These are phyloP conservation scores for Tardiomyces blankii DNA, from an alignment of 1,139 yeast genomes.

Conservation along the genomic window DNA sequence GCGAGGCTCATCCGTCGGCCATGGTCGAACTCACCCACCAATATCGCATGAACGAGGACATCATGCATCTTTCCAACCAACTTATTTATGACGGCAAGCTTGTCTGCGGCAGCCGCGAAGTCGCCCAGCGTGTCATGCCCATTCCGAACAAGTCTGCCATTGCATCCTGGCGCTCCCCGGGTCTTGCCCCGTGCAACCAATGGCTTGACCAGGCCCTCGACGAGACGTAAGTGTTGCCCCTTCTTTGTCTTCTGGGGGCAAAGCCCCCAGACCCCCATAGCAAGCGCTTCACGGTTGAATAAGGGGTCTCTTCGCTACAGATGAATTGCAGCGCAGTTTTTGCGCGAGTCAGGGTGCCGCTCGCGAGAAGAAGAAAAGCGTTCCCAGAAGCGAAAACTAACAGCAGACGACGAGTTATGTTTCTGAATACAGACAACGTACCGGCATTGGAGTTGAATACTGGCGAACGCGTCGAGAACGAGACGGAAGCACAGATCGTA, in stretches of 20 bases:
- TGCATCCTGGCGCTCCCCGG: conserved; percentile 7
- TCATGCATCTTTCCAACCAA: conserved; percentile 71
- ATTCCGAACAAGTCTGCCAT: neutral
- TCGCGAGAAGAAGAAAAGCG: too few species aligned
- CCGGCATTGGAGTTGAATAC: conserved; percentile 45
- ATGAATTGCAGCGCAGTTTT: too few species aligned
- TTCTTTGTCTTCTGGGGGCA: too few species aligned
- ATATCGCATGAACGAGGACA: conserved; percentile 86
- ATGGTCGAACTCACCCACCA: conserved; percentile 70
- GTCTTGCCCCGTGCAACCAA: conserved; percentile 7
- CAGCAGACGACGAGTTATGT: conserved; percentile 39
- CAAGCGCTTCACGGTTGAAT: too few species aligned
- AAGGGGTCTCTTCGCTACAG: too few species aligned
- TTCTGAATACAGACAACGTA: conserved; percentile 64
- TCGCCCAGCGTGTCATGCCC: conserved; percentile 38
- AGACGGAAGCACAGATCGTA: conserved; percentile 57
- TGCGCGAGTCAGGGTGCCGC: too few species aligned
- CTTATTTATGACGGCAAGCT: conserved; percentile 67
- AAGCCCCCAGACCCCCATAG: too few species aligned
- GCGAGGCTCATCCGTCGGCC: conserved; percentile 60
- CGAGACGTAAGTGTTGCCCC: conserved; percentile 15
- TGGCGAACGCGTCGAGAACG: conserved; percentile 65
- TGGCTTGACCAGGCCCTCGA: conserved; percentile 41
- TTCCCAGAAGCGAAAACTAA: too few species aligned
- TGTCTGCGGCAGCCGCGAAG: conserved; percentile 58